A percentile compares a stretch with the other conserved stretches of the same genome.
phyloP scores from a whole-genome alignment of 345 rosid species.

The Gossypium bickii region DNA sequence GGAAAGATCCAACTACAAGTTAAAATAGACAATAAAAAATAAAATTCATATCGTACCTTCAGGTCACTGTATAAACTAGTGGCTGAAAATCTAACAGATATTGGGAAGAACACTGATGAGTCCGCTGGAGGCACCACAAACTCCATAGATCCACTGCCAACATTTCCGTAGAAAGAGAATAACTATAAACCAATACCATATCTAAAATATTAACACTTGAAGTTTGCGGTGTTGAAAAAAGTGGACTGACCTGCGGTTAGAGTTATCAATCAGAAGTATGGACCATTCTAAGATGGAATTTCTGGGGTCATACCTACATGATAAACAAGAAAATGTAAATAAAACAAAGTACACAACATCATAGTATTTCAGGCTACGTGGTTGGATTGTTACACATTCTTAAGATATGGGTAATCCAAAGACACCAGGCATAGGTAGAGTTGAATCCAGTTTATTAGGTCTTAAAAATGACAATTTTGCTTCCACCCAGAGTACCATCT shows the following conservation, averaged over 20 bases:
- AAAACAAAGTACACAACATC: background rate
- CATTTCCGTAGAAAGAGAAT: constrained; percentile 2
- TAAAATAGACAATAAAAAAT: background rate
- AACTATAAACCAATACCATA: background rate
- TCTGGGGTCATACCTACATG: constrained; percentile 78
- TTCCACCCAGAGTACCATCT: background rate
- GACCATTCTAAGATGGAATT: constrained; percentile 92
- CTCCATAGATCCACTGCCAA: constrained; percentile 97
- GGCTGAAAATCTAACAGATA: constrained; percentile 83
- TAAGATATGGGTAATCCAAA: background rate
- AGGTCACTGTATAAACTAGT: constrained; percentile 76
- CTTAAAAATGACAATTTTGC: background rate
- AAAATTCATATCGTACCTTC: constrained; percentile 47
- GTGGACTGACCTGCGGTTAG: constrained; percentile 76
- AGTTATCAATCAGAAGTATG: constrained; percentile 82
- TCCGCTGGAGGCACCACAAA: constrained; percentile 96
- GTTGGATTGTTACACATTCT: background rate
- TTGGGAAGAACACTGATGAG: constrained; percentile 88
- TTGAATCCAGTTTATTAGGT: background rate
- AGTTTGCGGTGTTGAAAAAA: background rate
- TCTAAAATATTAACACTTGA: background rate
- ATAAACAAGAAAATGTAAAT: background rate
- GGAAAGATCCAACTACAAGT: background rate
- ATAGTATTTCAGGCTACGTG: background rate
- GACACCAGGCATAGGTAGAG: background rate